These are phyloP conservation scores for Hirsutella minnesotensis DNA, from an alignment of 2,329 filamentous ascomycete genomes.

Conservation along the genomic window DNA sequence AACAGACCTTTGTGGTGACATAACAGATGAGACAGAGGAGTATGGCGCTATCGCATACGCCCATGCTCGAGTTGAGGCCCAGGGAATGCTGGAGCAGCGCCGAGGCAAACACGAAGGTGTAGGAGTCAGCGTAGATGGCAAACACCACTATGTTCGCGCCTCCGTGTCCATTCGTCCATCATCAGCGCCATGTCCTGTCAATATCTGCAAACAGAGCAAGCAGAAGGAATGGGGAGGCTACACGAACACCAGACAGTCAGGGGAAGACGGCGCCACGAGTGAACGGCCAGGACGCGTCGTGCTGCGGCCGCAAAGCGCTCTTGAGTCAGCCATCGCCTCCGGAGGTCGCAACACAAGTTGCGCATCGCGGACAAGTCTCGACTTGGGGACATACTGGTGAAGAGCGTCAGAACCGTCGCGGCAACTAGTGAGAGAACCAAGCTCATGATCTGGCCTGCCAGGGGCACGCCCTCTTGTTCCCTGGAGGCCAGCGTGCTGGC, in stretches of 20 bases:
- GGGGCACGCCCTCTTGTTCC: no score
- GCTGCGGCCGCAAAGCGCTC: slow-evolving; percentile 11
- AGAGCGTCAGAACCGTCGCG: neutral
- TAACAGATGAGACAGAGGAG: slow-evolving; percentile 50
- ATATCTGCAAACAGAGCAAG: neutral
- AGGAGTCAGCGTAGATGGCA: slow-evolving; percentile 48
- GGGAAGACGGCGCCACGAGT: slow-evolving; percentile 27
- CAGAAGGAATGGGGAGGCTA: slow-evolving; percentile 14
- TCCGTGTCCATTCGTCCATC: neutral
- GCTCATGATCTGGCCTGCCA: no score
- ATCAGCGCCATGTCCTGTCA: neutral
- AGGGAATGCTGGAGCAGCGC: slow-evolving; percentile 44
- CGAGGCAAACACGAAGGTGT: slow-evolving; percentile 45
- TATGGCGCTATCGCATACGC: slow-evolving; percentile 45
- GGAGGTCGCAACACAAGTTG: no score
- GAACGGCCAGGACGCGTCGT: slow-evolving; percentile 24
- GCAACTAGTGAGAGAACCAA: neutral
- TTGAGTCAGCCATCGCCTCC: no score
- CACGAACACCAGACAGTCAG: slow-evolving; percentile 25
- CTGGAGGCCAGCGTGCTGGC: no score
- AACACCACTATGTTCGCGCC: slow-evolving; percentile 38
- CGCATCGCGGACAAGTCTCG: no score
- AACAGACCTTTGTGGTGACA: slow-evolving; percentile 46
- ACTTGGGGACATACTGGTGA: neutral
- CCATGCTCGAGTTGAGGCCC: slow-evolving; percentile 37